Percentiles rank a stretch among this genome's conserved stretches.
Conservation (phyloP, 1,139 yeast species). For the Yamadazyma oceani region DNA sequence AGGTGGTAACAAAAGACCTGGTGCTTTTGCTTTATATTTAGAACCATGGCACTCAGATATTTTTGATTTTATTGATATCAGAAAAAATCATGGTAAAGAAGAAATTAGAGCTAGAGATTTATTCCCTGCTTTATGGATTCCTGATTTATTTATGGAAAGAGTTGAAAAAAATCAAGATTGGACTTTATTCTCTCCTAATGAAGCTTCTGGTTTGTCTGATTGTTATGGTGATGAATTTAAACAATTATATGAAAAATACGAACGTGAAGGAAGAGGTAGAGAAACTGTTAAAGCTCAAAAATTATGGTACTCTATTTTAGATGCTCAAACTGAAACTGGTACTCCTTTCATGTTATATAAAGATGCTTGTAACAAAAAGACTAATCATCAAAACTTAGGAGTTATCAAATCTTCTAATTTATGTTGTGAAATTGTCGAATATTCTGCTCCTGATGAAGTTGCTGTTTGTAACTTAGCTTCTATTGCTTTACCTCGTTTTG, state of each 20-base stretch:
- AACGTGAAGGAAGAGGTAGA: constrained; percentile 68
- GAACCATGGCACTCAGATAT: constrained; percentile 94
- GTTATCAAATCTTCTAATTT: constrained; percentile 83
- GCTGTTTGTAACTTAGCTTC: constrained; percentile 93
- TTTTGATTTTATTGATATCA: constrained; percentile 77
- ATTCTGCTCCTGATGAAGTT: constrained; percentile 82
- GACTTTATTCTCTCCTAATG: constrained; percentile 87
- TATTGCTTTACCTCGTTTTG: constrained; percentile 75
- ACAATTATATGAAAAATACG: constrained; percentile 67
- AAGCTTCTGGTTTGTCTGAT: constrained; percentile 81
- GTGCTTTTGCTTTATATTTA: constrained; percentile 84
- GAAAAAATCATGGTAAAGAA: constrained; percentile 91
- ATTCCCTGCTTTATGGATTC: constrained; percentile 90
- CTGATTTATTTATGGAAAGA: constrained; percentile 87
- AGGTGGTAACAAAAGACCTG: constrained; percentile 94
- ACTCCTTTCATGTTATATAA: constrained; percentile 90
- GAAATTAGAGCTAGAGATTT: constrained; percentile 88
- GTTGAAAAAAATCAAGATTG: constrained; percentile 77
- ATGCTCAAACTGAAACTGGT: constrained; percentile 91
- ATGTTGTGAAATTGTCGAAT: constrained; percentile 90
- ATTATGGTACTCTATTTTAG: constrained; percentile 83
- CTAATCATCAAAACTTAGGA: constrained; percentile 86
- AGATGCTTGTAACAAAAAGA: constrained; percentile 81
- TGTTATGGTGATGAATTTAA: constrained; percentile 82
- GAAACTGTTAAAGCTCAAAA: constrained; percentile 80